These are phyloP conservation scores for Daphne laureola DNA, from an alignment of 441 rosid species.

Conservation along the genomic window DNA sequence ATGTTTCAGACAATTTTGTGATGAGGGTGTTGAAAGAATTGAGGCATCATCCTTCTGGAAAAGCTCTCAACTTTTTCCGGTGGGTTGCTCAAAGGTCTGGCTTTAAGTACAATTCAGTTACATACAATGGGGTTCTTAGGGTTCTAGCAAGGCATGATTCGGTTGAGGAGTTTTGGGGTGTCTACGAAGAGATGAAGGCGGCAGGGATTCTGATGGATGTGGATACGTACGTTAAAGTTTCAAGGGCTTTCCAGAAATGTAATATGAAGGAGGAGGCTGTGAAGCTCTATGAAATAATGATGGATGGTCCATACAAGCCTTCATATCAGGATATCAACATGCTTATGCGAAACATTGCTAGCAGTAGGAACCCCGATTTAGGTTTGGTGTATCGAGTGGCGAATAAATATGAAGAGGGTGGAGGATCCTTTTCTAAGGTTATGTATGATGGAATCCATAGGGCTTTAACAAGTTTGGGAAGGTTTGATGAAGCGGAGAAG, in stretches of 20 bases:
- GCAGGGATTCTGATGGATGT: constrained; percentile 60
- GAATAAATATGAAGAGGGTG: constrained; percentile 49
- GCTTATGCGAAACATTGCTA: constrained; percentile 50
- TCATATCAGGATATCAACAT: constrained; percentile 55
- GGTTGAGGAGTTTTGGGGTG: constrained; percentile 54
- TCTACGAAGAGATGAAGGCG: constrained; percentile 57
- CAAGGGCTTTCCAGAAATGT: constrained; percentile 66
- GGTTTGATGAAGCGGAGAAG: constrained; percentile 63
- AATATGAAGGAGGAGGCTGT: constrained; percentile 67
- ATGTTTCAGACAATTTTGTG: constrained; percentile 56
- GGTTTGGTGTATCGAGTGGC: constrained; percentile 60
- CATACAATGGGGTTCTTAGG: constrained; percentile 54
- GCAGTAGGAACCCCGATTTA: constrained; percentile 38
- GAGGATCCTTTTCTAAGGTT: constrained; percentile 53
- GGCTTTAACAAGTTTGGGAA: constrained; percentile 50
- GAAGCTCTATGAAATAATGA: constrained; percentile 76
- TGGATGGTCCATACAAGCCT: constrained; percentile 81
- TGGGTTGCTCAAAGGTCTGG: constrained; percentile 43
- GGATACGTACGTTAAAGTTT: constrained; percentile 64
- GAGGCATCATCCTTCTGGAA: constrained; percentile 32
- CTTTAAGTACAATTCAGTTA: constrained; percentile 43
- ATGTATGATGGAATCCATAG: constrained; percentile 79
- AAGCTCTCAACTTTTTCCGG: constrained; percentile 51
- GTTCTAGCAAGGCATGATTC: constrained; percentile 59
- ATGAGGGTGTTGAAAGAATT: constrained; percentile 62